Conservation (phyloP, 106 monocot species). For the Dendrobium huoshanense region DNA sequence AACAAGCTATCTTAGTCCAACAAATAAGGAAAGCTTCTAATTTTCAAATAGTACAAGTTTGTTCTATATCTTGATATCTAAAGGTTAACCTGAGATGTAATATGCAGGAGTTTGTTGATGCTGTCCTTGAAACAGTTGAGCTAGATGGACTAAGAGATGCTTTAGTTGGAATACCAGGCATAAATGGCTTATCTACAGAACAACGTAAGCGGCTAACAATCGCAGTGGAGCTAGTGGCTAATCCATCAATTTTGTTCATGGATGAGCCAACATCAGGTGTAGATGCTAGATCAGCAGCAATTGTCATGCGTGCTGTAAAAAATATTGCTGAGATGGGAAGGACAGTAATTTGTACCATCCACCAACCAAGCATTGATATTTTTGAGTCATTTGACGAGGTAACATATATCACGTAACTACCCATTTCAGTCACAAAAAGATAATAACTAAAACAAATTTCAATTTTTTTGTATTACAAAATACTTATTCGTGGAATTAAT, state of each 20-base stretch:
- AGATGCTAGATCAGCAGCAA: constrained; percentile 26
- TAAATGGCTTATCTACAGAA: constrained; percentile 40
- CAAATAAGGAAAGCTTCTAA: not conserved
- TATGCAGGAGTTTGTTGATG: constrained; percentile 35
- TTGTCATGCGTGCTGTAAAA: constrained; percentile 21
- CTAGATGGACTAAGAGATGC: constrained; percentile 33
- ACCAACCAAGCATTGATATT: constrained; percentile 27
- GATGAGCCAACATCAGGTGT: constrained; percentile 27
- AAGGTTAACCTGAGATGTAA: no score
- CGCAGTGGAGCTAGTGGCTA: constrained; percentile 23
- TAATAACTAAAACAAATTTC: no score
- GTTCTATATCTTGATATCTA: not conserved
- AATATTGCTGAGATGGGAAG: constrained; percentile 18
- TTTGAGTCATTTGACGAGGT: constrained; percentile 36
- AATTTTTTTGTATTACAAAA: no score
- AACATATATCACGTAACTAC: not conserved
- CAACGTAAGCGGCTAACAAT: constrained; percentile 23
- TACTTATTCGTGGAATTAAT: no score
- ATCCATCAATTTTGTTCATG: constrained; percentile 27
- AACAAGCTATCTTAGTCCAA: not conserved
- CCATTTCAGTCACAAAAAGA: no score
- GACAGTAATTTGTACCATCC: constrained; percentile 27
- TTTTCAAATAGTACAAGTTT: not conserved
- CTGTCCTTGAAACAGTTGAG: constrained; percentile 38
- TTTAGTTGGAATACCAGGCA: constrained; percentile 36